Conservation (phyloP, 1,284 basidiomycete genomes). For the Marasmius fiardii region DNA sequence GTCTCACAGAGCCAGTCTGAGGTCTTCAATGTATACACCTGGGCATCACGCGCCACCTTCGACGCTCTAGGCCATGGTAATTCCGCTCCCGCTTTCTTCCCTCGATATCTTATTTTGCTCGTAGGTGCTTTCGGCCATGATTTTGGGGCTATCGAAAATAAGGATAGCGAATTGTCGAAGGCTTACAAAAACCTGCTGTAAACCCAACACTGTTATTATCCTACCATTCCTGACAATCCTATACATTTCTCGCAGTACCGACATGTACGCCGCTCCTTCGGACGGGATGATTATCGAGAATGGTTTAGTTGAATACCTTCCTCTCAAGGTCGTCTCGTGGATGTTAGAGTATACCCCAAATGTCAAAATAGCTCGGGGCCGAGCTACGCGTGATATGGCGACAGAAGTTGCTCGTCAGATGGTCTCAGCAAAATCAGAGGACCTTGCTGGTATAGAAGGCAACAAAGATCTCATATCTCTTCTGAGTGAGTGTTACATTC, state of each 20-base stretch:
- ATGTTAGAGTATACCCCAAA: slow-evolving; percentile 3
- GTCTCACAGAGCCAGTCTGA: slow-evolving; percentile 28
- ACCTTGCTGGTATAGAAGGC: slow-evolving; percentile 4
- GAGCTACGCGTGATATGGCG: neutral
- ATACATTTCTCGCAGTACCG: neutral
- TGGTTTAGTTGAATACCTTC: slow-evolving; percentile 1
- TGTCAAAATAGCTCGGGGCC: neutral
- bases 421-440: slow-evolving; percentile 7
- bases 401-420: slow-evolving; percentile 6
- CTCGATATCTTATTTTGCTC: neutral
- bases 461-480: slow-evolving; percentile 13
- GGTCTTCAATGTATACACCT: slow-evolving; percentile 38
- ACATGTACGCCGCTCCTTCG: slow-evolving; percentile 7
- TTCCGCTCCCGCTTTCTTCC: neutral
- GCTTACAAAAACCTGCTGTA: slow-evolving; percentile 10
- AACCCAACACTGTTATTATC: too few species aligned
- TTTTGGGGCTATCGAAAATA: slow-evolving; percentile 9
- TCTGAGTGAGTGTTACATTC: neutral
- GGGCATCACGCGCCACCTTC: slow-evolving; percentile 38
- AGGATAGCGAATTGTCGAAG: slow-evolving; percentile 4
- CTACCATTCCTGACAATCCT: neutral
- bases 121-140: slow-evolving; percentile 11
- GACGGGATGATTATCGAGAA: slow-evolving; percentile 3
- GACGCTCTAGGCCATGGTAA: slow-evolving; percentile 45
- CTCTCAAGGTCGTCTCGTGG: slow-evolving; percentile 3